Evolutionary conservation across 2,329 filamentous ascomycete species (phyloP).

Genomic region (Lizonia empirigonia): DNA sequence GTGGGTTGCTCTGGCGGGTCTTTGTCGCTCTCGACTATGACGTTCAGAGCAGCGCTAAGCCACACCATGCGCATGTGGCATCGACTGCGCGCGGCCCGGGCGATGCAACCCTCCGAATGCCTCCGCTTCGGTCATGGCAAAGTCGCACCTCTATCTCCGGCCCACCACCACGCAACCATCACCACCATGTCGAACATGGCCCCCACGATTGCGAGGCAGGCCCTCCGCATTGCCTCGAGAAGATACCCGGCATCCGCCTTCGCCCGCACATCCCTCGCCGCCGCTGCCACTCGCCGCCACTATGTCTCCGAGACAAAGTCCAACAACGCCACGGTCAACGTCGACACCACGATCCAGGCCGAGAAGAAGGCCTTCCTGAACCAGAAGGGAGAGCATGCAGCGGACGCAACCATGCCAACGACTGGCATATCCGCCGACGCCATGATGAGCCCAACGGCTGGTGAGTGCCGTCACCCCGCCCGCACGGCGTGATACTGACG

Average conservation of each 20-base stretch:
- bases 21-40: slow-evolving; percentile 7
- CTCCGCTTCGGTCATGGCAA: too few relatives aligned
- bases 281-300: slow-evolving; percentile 57
- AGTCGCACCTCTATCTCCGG: too few relatives aligned
- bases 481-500: slow-evolving; percentile 24
- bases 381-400: slow-evolving; percentile 60
- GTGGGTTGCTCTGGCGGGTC: slow-evolving; percentile 1
- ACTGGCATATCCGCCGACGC: slow-evolving; percentile 65
- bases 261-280: slow-evolving; percentile 49
- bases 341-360: slow-evolving; percentile 82
- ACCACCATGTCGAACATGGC: slow-evolving; percentile 56
- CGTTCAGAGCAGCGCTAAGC: slow-evolving; percentile 3
- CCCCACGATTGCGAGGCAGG: slow-evolving; percentile 75
- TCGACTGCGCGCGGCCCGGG: background rate
- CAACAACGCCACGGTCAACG: slow-evolving; percentile 77
- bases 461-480: slow-evolving; percentile 42
- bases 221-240: slow-evolving; percentile 64
- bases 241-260: slow-evolving; percentile 53
- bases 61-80: slow-evolving; percentile 7
- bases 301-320: slow-evolving; percentile 87
- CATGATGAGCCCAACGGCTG: slow-evolving; percentile 81
- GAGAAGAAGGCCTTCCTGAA: slow-evolving; percentile 80
- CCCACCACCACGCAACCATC: slow-evolving; percentile 14
- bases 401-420: slow-evolving; percentile 64
- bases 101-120: background rate